Percentiles rank a stretch among this genome's conserved stretches.
These are phyloP conservation scores for Chenopodium album DNA, from an alignment of 148 eudicot genomes.

Conservation along the genomic window DNA sequence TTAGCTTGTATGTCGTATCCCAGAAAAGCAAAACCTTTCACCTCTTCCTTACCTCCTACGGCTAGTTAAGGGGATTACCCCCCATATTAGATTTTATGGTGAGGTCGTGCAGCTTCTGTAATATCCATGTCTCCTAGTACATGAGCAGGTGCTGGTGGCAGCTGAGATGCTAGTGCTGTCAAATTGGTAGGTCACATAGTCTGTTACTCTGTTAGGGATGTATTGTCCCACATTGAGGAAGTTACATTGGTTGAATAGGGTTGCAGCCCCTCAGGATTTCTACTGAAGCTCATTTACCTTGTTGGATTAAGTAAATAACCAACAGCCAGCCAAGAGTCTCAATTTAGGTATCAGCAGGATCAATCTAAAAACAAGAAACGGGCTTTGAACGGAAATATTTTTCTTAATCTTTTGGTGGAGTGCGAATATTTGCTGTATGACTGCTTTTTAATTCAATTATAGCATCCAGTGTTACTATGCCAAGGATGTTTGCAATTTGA, in stretches of 20 bases:
- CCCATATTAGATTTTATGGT: too few relatives aligned
- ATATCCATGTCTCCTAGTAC: too few relatives aligned
- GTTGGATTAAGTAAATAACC: background rate
- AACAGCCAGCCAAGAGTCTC: background rate
- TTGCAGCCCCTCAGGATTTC: background rate
- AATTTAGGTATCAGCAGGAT: background rate
- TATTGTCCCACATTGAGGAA: background rate
- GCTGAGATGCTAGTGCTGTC: background rate
- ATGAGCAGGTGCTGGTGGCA: background rate
- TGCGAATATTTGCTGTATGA: background rate
- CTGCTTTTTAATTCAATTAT: slow-evolving; percentile 3
- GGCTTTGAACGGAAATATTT: background rate
- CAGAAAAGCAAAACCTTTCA: background rate
- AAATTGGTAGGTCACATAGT: background rate
- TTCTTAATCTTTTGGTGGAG: background rate
- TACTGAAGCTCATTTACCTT: background rate
- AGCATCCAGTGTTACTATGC: background rate
- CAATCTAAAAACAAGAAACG: background rate
- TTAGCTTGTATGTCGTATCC: background rate
- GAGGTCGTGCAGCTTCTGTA: background rate
- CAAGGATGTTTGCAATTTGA: background rate
- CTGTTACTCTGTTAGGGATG: background rate
- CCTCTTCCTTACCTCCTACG: background rate
- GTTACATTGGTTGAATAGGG: background rate
- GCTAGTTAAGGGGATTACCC: background rate